These are phyloP conservation scores for Colletotrichum camelliae DNA, from an alignment of 2,329 filamentous ascomycete species.

Conservation along the genomic window DNA sequence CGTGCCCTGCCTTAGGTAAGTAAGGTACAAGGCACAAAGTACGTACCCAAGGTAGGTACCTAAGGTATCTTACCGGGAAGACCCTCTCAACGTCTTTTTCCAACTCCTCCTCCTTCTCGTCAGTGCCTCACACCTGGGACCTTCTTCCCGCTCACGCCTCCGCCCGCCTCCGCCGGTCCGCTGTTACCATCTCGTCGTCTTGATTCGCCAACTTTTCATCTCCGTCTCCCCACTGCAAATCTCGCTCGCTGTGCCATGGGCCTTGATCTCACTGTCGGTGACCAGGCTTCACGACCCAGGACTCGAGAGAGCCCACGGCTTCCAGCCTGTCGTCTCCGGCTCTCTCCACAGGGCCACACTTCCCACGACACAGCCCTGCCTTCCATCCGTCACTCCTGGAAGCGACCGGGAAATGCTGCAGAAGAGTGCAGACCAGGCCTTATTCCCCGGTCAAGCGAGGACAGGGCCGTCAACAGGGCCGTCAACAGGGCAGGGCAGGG, in stretches of 20 bases:
- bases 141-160: not conserved
- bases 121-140: not conserved
- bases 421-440: not conserved
- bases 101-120: not conserved
- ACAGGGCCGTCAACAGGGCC: conserved; percentile 1
- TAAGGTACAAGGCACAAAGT: not conserved
- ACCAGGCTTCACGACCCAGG: not conserved
- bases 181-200: not conserved
- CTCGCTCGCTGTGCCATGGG: not conserved
- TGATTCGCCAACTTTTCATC: conserved; percentile 11
- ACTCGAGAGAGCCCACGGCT: not conserved
- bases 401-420: not conserved
- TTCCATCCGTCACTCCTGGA: not conserved
- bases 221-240: conserved; percentile 4
- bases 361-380: conserved; percentile 18
- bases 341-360: conserved; percentile 12
- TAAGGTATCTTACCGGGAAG: not conserved
- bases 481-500: conserved; percentile 6
- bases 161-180: not conserved
- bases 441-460: conserved; percentile 6
- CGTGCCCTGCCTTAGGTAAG: not conserved
- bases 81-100: not conserved
- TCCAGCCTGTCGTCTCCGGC: not conserved
- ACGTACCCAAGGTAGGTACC: not conserved
- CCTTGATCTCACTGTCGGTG: not conserved